Evolutionary conservation across 1,284 basidiomycete genomes (phyloP), one percentile per base, ranked within the genome.

Genomic region (Marasmius oreades): DNA sequence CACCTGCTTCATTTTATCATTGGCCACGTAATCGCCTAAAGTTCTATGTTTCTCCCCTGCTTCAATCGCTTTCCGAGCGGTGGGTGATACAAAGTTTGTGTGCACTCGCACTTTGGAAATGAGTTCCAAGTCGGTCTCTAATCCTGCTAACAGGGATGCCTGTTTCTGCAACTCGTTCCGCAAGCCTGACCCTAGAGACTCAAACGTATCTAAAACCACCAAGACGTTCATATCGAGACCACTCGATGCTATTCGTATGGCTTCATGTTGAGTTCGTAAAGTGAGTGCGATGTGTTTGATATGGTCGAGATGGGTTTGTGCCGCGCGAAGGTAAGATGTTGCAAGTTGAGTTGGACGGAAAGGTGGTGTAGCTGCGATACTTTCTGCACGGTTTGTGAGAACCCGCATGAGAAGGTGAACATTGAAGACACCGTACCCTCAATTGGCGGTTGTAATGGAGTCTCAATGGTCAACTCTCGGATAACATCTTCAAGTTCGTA

Each of bases 1-100:
- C 0, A 92, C 90, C 63, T 92, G 81, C 58, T 80, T 79, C 89
- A 93, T 93, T 73, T 86, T 90, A 53, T 74, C 80, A 61, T 77
- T 79, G 28, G 84, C 86, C 20, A 93, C 90, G 68, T 92, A 93
- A 66, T 90, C 88, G 6, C 85, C 89, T 53, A 93, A 69, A n/a
- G 84, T 86, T 50, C 90, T 77, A 6, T 77, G 78, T 53, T 76
- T 81, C 24, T 77, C 76, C 1, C 88, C 88, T 0, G 78, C 73
- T 57, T 89, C 86, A 51, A 89, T 86, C 2, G 85, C 83, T 61
- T 78, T 82, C 37, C 85, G 75, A 52, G 84, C 80, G 1, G 79
- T 71, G 3, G 75, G 69, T n/a, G 85, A 88, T 67, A 92, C 71
- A 62, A 92, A 92, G 58, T 90, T 88, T 44, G 78, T 76, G 64